Conservation (phyloP, 305 asterid species). For the Fraxinus xanthoxyloides region DNA sequence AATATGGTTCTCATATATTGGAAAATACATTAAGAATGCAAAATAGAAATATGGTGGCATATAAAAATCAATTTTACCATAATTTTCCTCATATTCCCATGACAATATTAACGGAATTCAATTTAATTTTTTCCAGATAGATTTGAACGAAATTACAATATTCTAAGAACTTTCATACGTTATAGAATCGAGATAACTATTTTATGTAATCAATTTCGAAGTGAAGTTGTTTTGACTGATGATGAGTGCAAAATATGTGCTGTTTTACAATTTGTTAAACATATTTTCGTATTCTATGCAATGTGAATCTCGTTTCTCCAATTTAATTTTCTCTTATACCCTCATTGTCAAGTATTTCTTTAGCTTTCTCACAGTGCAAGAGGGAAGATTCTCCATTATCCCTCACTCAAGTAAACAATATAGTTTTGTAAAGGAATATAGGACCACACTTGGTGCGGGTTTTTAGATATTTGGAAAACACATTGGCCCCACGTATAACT, state of each 20-base stretch:
- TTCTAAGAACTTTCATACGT: not conserved
- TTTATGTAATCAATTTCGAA: not conserved
- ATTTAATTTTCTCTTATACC: not conserved
- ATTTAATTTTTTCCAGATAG: not conserved
- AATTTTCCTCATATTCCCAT: not conserved
- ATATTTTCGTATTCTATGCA: not conserved
- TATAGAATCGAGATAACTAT: not conserved
- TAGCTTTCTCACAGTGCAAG: not conserved
- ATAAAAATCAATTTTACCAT: not conserved
- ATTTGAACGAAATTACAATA: too few relatives aligned
- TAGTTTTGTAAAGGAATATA: not conserved
- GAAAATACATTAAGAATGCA: not conserved
- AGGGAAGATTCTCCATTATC: not conserved
- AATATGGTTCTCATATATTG: not conserved
- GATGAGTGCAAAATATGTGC: not conserved
- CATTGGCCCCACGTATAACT: not conserved
- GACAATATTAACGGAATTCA: not conserved
- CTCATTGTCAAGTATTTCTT: not conserved
- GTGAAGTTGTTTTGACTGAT: not conserved
- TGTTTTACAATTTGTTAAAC: not conserved
- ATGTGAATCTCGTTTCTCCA: not conserved
- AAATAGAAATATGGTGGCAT: not conserved
- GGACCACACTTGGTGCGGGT: not conserved
- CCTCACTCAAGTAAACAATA: not conserved
- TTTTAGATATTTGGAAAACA: conserved; percentile 1